Evolutionary conservation across 2,329 filamentous ascomycete species (phyloP), one percentile per base, ranked within the genome.

Genomic region (Clarireedia sp.): DNA sequence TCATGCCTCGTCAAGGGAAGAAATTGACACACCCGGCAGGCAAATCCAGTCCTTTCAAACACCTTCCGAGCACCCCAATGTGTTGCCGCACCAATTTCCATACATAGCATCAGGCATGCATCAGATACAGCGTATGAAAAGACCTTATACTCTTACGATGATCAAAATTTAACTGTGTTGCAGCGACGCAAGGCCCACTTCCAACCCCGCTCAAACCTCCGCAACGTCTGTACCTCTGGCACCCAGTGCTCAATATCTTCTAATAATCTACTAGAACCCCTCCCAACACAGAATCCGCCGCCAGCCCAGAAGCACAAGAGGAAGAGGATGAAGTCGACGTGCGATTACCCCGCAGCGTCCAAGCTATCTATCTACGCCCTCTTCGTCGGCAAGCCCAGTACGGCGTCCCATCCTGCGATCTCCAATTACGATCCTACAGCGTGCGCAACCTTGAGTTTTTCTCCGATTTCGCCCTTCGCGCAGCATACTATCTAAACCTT

Each of bases 371-470:
- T 72, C 80, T 96, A 49, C 83, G 86, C 60, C 92, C 94, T 16
- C 78, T 97, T 51, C 89, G 87, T 65, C 85, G 88, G 60, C 75
- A 82, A 68, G 78, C 87, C 46, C 72, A 85, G 66, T 85, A 89
- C 68, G 89, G 89, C 51, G 81, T 96, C 37, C 90, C 90, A 12
- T 83, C 87, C 10, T 95, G 90, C 75, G 86, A 96, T 70, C 83
- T 99, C 36, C 94, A 99, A 70, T 76, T 99, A 48, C 89, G 94
- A 63, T 96, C 92, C 36, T 99, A 89, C 78, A 90, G 81, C 66
- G 77, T 91, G 37, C 89, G 90, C 57, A 94, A 95, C 64, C 82
- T 99, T 57, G 89, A 96, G 66, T 91, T 96, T 74, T 96, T 95
- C 69, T 80, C 86, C 71, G 94, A 99, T 74, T 97, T 99, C 70